Percentiles rank a stretch among this genome's conserved stretches.
These are phyloP conservation scores for Colletotrichum godetiae DNA, from an alignment of 2,329 filamentous ascomycete genomes.

Conservation along the genomic window DNA sequence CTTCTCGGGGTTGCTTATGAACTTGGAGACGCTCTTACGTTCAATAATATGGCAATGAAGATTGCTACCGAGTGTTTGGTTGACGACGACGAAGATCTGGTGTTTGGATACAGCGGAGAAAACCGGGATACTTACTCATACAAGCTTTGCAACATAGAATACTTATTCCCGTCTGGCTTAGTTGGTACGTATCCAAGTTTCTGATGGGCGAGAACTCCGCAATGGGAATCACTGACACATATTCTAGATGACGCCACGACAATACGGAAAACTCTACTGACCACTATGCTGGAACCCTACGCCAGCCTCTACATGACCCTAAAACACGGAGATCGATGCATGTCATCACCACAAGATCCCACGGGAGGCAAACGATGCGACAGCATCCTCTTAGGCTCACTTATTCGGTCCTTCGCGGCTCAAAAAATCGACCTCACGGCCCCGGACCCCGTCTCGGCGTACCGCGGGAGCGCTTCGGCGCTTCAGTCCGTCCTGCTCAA, in stretches of 20 bases:
- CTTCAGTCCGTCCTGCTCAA: conserved; percentile 12
- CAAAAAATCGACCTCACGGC: conserved; percentile 12
- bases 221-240: neutral
- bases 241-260: neutral
- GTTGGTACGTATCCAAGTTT: neutral
- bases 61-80: conserved; percentile 39
- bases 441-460: neutral
- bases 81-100: conserved; percentile 19
- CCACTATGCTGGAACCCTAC: conserved; percentile 12
- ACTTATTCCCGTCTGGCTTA: neutral
- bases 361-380: conserved; percentile 14
- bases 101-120: conserved; percentile 12
- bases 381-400: conserved; percentile 28
- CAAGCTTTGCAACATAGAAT: conserved; percentile 17
- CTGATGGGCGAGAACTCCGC: neutral
- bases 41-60: conserved; percentile 38
- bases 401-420: conserved; percentile 20
- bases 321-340: conserved; percentile 11
- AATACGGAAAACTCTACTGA: conserved; percentile 4
- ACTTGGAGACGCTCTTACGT: conserved; percentile 41
- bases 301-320: conserved; percentile 4
- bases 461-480: conserved; percentile 14
- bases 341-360: conserved; percentile 6
- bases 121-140: conserved; percentile 3
- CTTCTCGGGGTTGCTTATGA: conserved; percentile 47